phyloP scores from a whole-genome alignment of 495 filamentous ascomycete species.

The Tuber magnatum region DNA sequence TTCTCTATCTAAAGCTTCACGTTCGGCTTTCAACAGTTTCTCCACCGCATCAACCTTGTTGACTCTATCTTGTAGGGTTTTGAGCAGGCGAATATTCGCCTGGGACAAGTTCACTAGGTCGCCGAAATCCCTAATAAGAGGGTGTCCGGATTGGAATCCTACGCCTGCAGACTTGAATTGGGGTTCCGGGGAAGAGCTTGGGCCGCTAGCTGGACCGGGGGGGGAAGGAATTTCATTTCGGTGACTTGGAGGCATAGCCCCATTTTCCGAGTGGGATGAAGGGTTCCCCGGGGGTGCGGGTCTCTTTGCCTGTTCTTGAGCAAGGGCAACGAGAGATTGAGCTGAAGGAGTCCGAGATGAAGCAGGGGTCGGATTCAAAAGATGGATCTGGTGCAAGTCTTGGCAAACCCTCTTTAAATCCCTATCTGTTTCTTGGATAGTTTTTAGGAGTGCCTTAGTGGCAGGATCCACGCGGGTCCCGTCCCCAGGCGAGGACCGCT shows the following conservation, averaged over 20 bases:
- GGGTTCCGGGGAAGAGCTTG: not conserved
- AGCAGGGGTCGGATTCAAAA: slow-evolving; percentile 26
- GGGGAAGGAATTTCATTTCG: not conserved
- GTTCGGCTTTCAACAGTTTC: slow-evolving; percentile 26
- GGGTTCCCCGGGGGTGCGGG: not conserved
- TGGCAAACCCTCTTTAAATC: slow-evolving; percentile 26
- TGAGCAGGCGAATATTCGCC: slow-evolving; percentile 32
- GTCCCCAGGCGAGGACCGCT: slow-evolving; percentile 12
- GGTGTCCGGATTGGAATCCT: slow-evolving; percentile 28
- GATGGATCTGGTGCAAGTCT: slow-evolving; percentile 29
- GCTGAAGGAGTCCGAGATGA: slow-evolving; percentile 13
- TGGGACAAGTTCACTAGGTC: slow-evolving; percentile 28
- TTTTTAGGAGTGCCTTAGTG: slow-evolving; percentile 18
- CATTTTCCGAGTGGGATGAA: not conserved
- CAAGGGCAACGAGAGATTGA: not conserved
- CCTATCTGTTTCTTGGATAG: slow-evolving; percentile 19
- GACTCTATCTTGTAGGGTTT: slow-evolving; percentile 34
- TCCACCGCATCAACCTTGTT: slow-evolving; percentile 34
- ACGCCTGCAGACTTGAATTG: slow-evolving; percentile 1
- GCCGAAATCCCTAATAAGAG: slow-evolving; percentile 29
- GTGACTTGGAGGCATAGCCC: not conserved
- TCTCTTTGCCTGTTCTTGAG: not conserved
- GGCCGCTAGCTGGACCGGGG: not conserved
- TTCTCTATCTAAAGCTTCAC: slow-evolving; percentile 26
- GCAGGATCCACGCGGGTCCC: slow-evolving; percentile 6